A percentile compares a stretch with the other conserved stretches of the same genome.
Evolutionary conservation across 352 stramenopile species (phyloP).

Genomic region (Pelagophyceae sp.): DNA sequence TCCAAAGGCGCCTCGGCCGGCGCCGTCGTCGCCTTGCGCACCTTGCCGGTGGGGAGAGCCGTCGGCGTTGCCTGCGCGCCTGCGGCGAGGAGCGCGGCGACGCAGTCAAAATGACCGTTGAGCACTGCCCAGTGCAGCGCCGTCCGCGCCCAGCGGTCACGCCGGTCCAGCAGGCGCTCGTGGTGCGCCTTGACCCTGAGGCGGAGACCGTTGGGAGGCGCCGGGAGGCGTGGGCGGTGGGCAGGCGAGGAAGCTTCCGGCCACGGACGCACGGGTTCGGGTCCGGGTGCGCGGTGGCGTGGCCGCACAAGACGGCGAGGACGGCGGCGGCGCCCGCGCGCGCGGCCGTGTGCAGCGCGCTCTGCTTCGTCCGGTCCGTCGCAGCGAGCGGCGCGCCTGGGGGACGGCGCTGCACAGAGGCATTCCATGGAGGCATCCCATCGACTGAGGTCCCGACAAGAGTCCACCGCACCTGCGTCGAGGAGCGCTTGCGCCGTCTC

Average conservation of each 20-base stretch:
- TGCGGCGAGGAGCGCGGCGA: neutral
- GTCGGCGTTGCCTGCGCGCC: neutral
- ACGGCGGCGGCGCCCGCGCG: constrained; percentile 6
- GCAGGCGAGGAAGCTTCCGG: too few species aligned
- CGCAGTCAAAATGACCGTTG: constrained; percentile 17
- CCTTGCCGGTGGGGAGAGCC: neutral
- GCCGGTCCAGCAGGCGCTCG: constrained; percentile 1
- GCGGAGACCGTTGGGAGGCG: neutral
- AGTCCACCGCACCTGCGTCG: neutral
- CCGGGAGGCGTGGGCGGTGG: too few species aligned
- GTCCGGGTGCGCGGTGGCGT: too few species aligned
- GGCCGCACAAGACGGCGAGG: neutral
- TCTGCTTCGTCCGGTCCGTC: constrained; percentile 20
- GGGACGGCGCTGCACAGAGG: neutral
- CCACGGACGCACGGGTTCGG: too few species aligned
- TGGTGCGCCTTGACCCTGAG: neutral
- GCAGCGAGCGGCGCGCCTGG: neutral
- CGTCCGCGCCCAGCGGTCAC: constrained; percentile 22
- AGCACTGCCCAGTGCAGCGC: constrained; percentile 23
- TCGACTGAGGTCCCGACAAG: neutral
- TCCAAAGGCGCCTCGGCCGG: neutral
- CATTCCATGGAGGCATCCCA: neutral
- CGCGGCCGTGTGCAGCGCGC: constrained; percentile 19
- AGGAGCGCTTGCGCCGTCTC: neutral
- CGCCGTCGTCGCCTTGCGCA: neutral